Evolutionary conservation across 2,329 filamentous ascomycete species (phyloP).

Genomic region (Sporothrix schenckii): DNA sequence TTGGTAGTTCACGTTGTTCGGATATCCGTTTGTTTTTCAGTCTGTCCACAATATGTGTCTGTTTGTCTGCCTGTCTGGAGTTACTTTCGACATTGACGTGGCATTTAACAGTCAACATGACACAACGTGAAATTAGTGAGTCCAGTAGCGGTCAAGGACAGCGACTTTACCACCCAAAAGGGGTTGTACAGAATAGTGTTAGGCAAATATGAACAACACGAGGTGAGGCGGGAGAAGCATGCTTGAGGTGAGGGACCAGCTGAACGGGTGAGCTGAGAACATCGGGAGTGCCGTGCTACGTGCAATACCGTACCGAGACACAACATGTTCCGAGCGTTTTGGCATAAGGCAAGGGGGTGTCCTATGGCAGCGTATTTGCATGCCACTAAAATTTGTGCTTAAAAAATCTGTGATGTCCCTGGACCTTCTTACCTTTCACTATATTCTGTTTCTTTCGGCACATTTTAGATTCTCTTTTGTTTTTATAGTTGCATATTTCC

Average conservation of each 20-base stretch:
- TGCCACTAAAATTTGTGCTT: too few species aligned
- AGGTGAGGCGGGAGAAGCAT: slow-evolving; percentile 1
- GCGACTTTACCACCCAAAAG: too few species aligned
- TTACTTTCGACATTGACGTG: slow-evolving; percentile 1
- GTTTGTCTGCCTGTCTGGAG: not conserved
- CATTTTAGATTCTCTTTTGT: too few species aligned
- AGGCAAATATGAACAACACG: not conserved
- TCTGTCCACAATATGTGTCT: not conserved
- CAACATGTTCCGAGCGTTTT: not conserved
- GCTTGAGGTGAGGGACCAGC: not conserved
- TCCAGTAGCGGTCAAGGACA: too few species aligned
- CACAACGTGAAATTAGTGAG: slow-evolving; percentile 17
- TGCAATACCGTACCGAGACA: not conserved
- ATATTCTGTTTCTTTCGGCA: not conserved
- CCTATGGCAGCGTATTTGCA: not conserved
- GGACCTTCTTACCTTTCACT: not conserved
- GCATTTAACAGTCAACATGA: slow-evolving; percentile 17
- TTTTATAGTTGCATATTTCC: too few species aligned
- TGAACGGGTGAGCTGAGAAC: not conserved
- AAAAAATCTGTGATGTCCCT: too few species aligned
- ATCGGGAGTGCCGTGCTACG: not conserved
- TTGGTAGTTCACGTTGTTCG: not conserved
- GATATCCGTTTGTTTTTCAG: too few species aligned
- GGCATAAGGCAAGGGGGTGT: too few species aligned
- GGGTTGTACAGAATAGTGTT: too few species aligned